These are phyloP conservation scores for Ophiosphaerella korrae DNA, from an alignment of 2,329 filamentous ascomycete species.

Conservation along the genomic window DNA sequence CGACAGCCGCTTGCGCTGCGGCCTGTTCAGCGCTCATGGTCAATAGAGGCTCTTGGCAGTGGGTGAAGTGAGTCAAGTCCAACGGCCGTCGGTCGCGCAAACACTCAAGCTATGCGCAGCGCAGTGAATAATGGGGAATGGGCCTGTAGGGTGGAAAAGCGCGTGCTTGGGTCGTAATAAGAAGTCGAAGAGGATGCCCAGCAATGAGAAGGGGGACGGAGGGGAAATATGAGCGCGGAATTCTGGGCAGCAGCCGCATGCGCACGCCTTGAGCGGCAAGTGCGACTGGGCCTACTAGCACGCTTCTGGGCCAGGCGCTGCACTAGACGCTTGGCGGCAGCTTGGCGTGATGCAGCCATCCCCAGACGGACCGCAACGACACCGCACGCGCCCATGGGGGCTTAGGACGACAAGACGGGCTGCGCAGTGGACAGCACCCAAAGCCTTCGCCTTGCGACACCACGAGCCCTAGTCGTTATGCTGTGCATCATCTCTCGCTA, in stretches of 20 bases:
- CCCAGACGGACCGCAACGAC: background rate
- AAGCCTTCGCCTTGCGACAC: too few relatives aligned
- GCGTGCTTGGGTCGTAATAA: slow-evolving; percentile 9
- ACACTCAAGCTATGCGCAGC: slow-evolving; percentile 1
- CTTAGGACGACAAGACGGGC: too few relatives aligned
- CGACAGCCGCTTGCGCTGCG: slow-evolving; percentile 25
- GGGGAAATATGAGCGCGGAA: slow-evolving; percentile 4
- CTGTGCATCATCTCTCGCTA: too few relatives aligned
- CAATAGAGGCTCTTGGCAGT: slow-evolving; percentile 9
- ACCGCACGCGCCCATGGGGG: too few relatives aligned
- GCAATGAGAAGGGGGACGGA: slow-evolving; percentile 7
- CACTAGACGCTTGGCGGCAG: background rate
- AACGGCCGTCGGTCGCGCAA: background rate
- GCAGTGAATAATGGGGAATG: background rate
- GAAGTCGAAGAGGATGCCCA: slow-evolving; percentile 6
- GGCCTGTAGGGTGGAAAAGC: slow-evolving; percentile 1
- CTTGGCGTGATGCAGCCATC: background rate
- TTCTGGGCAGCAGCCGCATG: slow-evolving; percentile 5
- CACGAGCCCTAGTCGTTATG: too few relatives aligned
- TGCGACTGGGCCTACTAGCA: background rate
- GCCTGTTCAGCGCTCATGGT: slow-evolving; percentile 20
- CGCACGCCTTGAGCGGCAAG: background rate
- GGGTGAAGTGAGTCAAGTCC: background rate
- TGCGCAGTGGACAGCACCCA: too few relatives aligned
- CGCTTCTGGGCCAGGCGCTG: background rate